These are phyloP conservation scores for Penicillium sp. DNA, from an alignment of 2,329 filamentous ascomycete genomes.

Conservation along the genomic window DNA sequence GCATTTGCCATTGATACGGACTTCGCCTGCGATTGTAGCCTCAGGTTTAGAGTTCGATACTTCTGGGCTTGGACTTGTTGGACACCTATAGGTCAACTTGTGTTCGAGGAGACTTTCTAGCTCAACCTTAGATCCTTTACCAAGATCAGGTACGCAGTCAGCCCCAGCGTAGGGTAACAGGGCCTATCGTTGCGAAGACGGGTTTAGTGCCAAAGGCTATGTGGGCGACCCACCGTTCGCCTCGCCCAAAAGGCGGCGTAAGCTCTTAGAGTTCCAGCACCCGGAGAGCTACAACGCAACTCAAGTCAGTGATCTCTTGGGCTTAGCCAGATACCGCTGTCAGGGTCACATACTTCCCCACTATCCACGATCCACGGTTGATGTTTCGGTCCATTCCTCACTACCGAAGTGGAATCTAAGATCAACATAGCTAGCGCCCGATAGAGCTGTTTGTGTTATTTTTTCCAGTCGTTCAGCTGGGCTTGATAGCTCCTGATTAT, in stretches of 20 bases:
- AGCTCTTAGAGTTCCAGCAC: not conserved
- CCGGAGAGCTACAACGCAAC: not conserved
- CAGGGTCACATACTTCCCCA: not conserved
- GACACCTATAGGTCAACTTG: too few relatives aligned
- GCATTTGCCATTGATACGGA: too few relatives aligned
- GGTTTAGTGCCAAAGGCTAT: not conserved
- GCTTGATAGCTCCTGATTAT: not conserved
- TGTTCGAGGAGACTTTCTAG: too few relatives aligned
- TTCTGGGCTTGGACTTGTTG: too few relatives aligned
- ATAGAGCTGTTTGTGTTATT: not conserved
- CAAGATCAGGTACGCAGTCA: too few relatives aligned
- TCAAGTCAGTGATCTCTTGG: too few relatives aligned
- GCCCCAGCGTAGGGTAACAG: too few relatives aligned
- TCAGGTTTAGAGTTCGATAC: too few relatives aligned
- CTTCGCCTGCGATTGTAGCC: too few relatives aligned
- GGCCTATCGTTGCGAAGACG: not conserved
- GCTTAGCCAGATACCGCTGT: not conserved
- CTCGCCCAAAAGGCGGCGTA: not conserved
- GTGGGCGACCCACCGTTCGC: conserved; percentile 15
- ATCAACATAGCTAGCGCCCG: not conserved
- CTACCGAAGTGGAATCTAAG: not conserved
- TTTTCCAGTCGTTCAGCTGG: not conserved
- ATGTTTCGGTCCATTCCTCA: not conserved
- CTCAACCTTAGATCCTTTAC: too few relatives aligned
- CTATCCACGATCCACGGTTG: not conserved